Conservation (phyloP, 176 grass and related monocot genomes). For the Lolium perenne region DNA sequence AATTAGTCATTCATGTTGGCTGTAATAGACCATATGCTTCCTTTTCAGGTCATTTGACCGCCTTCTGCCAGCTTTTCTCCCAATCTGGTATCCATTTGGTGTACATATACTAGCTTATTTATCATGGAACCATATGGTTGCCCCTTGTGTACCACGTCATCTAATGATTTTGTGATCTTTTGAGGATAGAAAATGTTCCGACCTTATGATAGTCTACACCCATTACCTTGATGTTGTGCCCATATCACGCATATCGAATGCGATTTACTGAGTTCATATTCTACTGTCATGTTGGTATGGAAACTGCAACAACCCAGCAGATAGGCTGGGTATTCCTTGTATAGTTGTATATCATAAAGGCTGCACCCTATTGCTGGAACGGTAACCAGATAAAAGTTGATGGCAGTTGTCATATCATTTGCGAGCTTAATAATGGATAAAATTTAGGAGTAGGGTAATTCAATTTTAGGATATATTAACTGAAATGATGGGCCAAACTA, state of each 20-base stretch:
- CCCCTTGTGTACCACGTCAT: neutral
- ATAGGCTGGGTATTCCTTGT: neutral
- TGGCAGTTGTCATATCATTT: no score
- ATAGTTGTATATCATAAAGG: no score
- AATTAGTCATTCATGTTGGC: conserved; percentile 24
- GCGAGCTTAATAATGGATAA: no score
- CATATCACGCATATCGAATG: conserved; percentile 3
- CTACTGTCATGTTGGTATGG: neutral
- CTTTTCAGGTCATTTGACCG: neutral
- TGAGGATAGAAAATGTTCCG: no score
- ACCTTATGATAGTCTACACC: neutral
- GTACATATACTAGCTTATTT: neutral
- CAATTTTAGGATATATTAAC: no score
- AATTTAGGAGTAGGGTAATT: no score
- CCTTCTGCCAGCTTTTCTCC: neutral
- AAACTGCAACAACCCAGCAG: neutral
- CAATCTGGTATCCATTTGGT: neutral
- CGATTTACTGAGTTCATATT: neutral
- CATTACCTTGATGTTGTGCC: neutral
- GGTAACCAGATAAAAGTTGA: no score
- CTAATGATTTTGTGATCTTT: no score
- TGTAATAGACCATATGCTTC: conserved; percentile 3
- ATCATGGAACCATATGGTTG: neutral
- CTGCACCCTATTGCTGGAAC: no score
- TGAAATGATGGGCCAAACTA: no score